Evolutionary conservation across 139 green algal species (phyloP).

Genomic region (Penium margaritaceum): DNA sequence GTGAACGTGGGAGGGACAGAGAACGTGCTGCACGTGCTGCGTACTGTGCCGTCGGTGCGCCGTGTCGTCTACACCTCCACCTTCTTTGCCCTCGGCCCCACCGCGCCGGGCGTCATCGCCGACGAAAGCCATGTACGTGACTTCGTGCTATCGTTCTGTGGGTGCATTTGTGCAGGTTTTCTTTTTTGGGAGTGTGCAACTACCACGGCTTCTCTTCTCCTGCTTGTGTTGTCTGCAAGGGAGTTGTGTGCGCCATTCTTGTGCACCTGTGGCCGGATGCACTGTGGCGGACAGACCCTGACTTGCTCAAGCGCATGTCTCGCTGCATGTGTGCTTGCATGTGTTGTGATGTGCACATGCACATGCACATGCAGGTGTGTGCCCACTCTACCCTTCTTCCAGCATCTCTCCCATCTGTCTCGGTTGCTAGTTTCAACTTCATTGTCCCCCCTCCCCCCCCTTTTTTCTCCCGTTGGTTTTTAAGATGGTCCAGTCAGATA

Average conservation of each 20-base stretch:
- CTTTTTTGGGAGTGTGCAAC: not conserved
- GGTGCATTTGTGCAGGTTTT: not conserved
- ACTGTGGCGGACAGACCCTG: not conserved
- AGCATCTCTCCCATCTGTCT: no score
- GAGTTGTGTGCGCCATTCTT: not conserved
- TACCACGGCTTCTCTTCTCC: not conserved
- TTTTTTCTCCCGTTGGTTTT: no score
- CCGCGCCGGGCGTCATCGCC: not conserved
- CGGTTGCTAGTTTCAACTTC: no score
- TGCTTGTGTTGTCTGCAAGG: not conserved
- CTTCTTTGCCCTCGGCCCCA: slow-evolving; percentile 11
- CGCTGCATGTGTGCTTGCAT: no score
- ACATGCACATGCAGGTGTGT: no score
- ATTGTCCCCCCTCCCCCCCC: no score
- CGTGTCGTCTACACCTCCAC: not conserved
- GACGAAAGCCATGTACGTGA: slow-evolving; percentile 13
- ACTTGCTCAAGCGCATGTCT: no score
- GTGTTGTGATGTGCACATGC: no score
- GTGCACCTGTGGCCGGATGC: no score
- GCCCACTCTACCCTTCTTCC: no score
- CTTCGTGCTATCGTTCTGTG: not conserved
- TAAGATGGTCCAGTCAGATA: no score
- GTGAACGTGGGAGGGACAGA: not conserved
- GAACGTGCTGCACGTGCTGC: slow-evolving; percentile 14
- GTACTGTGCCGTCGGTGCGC: not conserved